Evolutionary conservation across 176 grass and related monocot species (phyloP).

Genomic region (Rhynchospora breviuscula): DNA sequence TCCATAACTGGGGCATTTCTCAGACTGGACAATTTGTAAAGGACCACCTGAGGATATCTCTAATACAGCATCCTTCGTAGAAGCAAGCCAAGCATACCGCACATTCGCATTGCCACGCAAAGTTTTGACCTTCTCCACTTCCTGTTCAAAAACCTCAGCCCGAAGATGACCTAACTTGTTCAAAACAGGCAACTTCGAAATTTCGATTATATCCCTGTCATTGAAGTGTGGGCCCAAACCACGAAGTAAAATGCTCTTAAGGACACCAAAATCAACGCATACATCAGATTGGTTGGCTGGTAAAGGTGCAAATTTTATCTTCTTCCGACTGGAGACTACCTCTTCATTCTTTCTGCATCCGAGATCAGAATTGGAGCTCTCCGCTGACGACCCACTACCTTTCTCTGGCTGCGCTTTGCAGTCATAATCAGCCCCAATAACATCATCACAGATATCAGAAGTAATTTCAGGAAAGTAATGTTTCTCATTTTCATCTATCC

Average conservation of each 20-base stretch:
- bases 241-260: slow-evolving; percentile 52
- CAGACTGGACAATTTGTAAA: slow-evolving; percentile 42
- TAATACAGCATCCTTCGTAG: slow-evolving; percentile 48
- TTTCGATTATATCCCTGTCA: slow-evolving; percentile 53
- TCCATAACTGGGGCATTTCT: slow-evolving; percentile 38
- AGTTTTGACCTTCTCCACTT: slow-evolving; percentile 46
- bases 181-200: slow-evolving; percentile 61
- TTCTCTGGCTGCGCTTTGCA: slow-evolving; percentile 12
- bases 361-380: slow-evolving; percentile 64
- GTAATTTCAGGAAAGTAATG: slow-evolving; percentile 57
- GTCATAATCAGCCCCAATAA: not conserved
- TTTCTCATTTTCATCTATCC: slow-evolving; percentile 65
- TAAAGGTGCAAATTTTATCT: slow-evolving; percentile 21
- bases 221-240: slow-evolving; percentile 45
- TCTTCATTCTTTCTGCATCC: slow-evolving; percentile 32
- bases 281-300: slow-evolving; percentile 10
- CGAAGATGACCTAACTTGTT: slow-evolving; percentile 46
- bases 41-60: slow-evolving; percentile 57
- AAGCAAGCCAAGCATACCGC: slow-evolving; percentile 73
- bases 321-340: slow-evolving; percentile 41
- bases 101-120: slow-evolving; percentile 76
- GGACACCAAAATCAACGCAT: slow-evolving; percentile 28
- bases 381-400: slow-evolving; percentile 32
- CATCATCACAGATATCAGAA: slow-evolving; percentile 19
- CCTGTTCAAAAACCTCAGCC: slow-evolving; percentile 54